Conservation (phyloP, 2,329 filamentous ascomycete species). For the Hirsutella rhossiliensis region DNA sequence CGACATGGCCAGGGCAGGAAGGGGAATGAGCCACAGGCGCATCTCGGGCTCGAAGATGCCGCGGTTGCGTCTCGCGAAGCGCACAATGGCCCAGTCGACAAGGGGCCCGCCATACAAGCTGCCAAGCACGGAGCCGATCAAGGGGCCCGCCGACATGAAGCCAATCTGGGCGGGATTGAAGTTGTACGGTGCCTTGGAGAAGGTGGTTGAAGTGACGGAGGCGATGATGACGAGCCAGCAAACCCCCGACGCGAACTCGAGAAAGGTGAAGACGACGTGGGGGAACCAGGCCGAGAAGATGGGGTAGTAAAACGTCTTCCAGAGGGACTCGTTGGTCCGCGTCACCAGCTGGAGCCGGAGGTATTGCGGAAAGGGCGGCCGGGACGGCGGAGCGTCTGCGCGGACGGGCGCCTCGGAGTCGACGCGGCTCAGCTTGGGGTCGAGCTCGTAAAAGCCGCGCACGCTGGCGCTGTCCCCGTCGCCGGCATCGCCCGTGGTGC, state of each 20-base stretch:
- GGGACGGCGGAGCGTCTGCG: neutral
- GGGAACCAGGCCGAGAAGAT: constrained; percentile 16
- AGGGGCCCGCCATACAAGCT: constrained; percentile 25
- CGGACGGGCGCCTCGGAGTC: neutral
- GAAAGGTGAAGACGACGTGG: constrained; percentile 23
- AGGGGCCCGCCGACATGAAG: constrained; percentile 16
- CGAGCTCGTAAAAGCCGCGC: neutral
- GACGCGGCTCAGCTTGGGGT: neutral
- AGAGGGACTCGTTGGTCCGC: constrained; percentile 7
- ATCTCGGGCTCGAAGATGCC: constrained; percentile 33
- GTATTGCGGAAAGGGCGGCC: neutral
- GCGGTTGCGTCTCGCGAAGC: constrained; percentile 22
- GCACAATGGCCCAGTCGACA: constrained; percentile 24
- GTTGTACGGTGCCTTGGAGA: constrained; percentile 19
- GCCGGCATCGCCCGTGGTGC: neutral
- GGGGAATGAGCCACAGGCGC: constrained; percentile 19
- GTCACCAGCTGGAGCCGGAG: constrained; percentile 7
- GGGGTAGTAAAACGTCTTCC: constrained; percentile 9
- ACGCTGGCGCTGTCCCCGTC: neutral
- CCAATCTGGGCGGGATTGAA: constrained; percentile 14
- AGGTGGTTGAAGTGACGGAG: constrained; percentile 19
- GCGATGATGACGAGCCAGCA: constrained; percentile 20
- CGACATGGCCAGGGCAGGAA: constrained; percentile 19
- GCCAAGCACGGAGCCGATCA: constrained; percentile 26
- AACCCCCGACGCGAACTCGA: constrained; percentile 25